Conservation (phyloP, 768 basidiomycete genomes). For the Suillus weaverae region DNA sequence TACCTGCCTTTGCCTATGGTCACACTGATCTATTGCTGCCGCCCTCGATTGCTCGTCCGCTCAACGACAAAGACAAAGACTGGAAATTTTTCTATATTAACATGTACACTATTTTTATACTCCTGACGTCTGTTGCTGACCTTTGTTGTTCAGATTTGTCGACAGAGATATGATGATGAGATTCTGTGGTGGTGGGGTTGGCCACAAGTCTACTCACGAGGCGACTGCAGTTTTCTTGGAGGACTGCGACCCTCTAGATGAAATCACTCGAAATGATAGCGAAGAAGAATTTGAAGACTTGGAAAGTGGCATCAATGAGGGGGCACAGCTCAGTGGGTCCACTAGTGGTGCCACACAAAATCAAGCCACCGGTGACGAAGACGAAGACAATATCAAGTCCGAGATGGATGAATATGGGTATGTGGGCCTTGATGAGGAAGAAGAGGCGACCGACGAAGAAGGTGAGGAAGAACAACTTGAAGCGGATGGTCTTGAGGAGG, state of each 20-base stretch:
- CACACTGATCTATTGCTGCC: constrained; percentile 20
- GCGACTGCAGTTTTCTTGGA: not conserved
- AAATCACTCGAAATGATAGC: not conserved
- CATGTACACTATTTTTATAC: constrained; percentile 18
- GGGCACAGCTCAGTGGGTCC: too few relatives aligned
- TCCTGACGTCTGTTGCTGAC: constrained; percentile 25
- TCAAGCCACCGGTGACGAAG: too few relatives aligned
- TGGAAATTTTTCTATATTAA: constrained; percentile 35
- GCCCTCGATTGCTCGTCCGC: constrained; percentile 6
- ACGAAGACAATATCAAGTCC: not conserved
- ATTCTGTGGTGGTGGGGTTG: constrained; percentile 31
- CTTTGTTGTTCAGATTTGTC: constrained; percentile 32
- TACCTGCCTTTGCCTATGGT: constrained; percentile 22
- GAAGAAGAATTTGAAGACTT: too few relatives aligned
- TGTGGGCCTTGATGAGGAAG: not conserved
- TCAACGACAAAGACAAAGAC: constrained; percentile 21
- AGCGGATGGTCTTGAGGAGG: not conserved
- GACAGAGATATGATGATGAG: constrained; percentile 44
- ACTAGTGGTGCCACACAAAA: too few relatives aligned
- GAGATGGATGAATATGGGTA: not conserved
- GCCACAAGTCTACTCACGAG: constrained; percentile 21
- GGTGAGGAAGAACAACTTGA: too few relatives aligned
- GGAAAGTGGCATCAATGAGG: too few relatives aligned
- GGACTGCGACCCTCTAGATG: not conserved
- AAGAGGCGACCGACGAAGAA: not conserved